Base-by-base conservation (phyloP, 73 alveolate species). In the Effrenium voratum region DNA sequence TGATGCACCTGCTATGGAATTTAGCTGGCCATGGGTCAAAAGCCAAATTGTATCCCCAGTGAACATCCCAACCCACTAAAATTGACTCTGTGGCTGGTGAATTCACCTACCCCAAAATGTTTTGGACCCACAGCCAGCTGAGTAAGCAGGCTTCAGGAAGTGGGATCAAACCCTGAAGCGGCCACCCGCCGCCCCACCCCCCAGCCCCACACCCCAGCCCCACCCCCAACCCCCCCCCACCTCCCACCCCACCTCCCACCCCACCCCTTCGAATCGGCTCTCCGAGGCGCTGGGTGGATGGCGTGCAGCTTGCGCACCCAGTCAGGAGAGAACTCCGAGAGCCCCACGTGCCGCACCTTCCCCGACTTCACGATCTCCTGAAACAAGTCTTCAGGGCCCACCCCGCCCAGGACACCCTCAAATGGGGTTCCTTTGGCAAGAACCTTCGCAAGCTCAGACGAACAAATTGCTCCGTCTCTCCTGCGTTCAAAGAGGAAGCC, bases 291-390 rank as follows among this genome's bases (percentile, higher is more conserved):
- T n/a, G 72, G 95, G 19, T 43, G 66, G 87, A 44, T 70, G 55
- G 86, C 86, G 5, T 70, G 90, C 90, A 68, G 5, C 76, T 80
- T 55, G 32, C 98, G 87, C 6, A 90, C 72, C 98, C 98, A 91
- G 36, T 70, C 98, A 12, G 98, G 91, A 57, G 88, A 63, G 90
- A 72, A 91, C 77, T 91, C 98, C 43, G 98, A 91, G 38, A 91
- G 59, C n/a, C 98, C 98, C 13, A 91, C 98, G 76, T 91, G 57
- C 88, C 70, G 68, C 88, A 91, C 98, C 59, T 91, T 91, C 47
- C 98, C 98, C 38, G 36, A 26, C 47, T 8, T 19, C 83, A n/a
- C 95, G 47, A 32, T 55, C 60, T 52, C 77, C 59, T 46, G 72
- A 30, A 30, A 34, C 19, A 1, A 1, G 5, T 70, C 63, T 12